Evolutionary conservation across 768 basidiomycete species (phyloP), one percentile per base, ranked within the genome.

Genomic region (Tricholoma matsutake): DNA sequence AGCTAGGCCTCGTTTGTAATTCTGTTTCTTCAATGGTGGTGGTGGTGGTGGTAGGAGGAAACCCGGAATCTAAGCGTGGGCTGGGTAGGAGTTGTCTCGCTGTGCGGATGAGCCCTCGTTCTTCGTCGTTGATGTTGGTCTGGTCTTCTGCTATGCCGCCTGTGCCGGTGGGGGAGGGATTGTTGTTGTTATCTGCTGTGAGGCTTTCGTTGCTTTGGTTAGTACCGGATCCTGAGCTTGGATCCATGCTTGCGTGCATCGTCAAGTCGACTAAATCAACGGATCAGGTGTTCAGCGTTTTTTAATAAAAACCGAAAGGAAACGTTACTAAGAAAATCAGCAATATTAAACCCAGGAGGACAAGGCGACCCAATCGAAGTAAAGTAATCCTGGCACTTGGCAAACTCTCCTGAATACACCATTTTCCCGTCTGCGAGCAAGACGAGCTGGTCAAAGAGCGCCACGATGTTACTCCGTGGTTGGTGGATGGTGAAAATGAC

Each of bases 401-500:
- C 71, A 32, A 88, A 84, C 63, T 87, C 88, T 11, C 95, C 94
- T 3, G 91, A 89, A 74, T 95, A 97, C 5, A 96, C 87, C 7
- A 89, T 74, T 67, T 87, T 90, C 2, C 97, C 97, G 55, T 84
- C 81, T 0, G 92, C 92, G 16, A 99, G 81, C 2, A 98, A 78
- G 2, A 98, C 73, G 31, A 99, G 81, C 63, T 96, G 89, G 71
- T 99, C 96, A 65, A 99, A 98, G 11, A 99, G 78, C 0, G 94
- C 88, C 13, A 98, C 96, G 66, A 99, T 98, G 74, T 98, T 98
- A 72, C 93, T 95, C 55, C 96, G 88, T 13, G 96, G 97, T 72
- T 98, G 97, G 68, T 99, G 97, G 59, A 99, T 98, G 0, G 96
- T 98, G 77, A 98, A 97, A 60, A 98, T 82, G 55, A 98, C 93